Evolutionary conservation across 179 eudicot genomes (phyloP), one percentile per base, ranked within the genome.

Genomic region (Corrigiola litoralis): DNA sequence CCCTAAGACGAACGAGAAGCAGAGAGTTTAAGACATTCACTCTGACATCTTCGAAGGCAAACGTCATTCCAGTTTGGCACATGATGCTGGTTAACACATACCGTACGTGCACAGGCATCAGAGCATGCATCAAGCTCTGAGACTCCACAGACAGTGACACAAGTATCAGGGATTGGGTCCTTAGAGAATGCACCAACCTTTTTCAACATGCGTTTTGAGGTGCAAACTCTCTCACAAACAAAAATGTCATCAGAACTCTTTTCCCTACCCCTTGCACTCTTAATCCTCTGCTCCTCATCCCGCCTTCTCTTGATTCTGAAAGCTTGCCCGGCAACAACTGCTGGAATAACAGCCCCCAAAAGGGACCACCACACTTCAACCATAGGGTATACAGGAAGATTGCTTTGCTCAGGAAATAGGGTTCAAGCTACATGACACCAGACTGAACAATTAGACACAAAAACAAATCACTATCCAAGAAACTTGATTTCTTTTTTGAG

Each of bases 41-140:
- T 88, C 58, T 91, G 94, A 52, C 96, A 91, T 61, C 97, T 80
- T 23, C 81, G 34, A 2, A 91, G 84, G 66, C 97, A 88, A 50
- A 86, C 77, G 38, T 86, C 96, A 53, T 91, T 91, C 97, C 97
- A 91, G 69, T 86, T 82, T 0, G 97, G 97, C 4, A 91, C 97
- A 61, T 91, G 97, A 67, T 91, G 97, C 60, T 91, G 94, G 66
- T 88, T 91, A n/a, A 88, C 96, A 46, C 94, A 88, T 3, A 86
- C 94, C 0, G 91, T 82, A 3, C 97, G 85, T 0, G 97, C 97
- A 63, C 97, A 86, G 1, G 96, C 97, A 73, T 91, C 96, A 32
- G 96, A 71, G 68, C 96, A 88, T 14, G 96, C 96, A 72, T 91
- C 97, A 0, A 91, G 84, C 72, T 88, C 97, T 18, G 96, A 91